Evolutionary conservation across 1,284 basidiomycete genomes (phyloP).

Genomic region (Chondrostereum purpureum): DNA sequence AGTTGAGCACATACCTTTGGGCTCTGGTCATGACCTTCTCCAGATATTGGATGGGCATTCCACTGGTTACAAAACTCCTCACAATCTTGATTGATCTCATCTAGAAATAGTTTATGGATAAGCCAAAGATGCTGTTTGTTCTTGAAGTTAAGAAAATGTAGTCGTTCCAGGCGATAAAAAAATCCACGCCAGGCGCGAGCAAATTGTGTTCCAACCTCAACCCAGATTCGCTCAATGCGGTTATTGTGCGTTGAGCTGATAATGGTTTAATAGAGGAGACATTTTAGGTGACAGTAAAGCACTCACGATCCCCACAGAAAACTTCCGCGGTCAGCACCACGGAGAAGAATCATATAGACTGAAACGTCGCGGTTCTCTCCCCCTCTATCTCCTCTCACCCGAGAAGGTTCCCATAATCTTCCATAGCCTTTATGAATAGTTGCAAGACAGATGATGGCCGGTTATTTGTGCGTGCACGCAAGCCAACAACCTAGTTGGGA

Average conservation of each 20-base stretch:
- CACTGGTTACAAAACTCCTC: constrained; percentile 21
- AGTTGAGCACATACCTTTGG: not conserved
- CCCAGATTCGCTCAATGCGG: constrained; percentile 12
- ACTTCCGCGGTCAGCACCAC: constrained; percentile 20
- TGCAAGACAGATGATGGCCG: constrained; percentile 29
- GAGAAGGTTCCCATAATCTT: constrained; percentile 25
- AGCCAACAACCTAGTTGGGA: constrained; percentile 23
- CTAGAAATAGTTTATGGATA: constrained; percentile 25
- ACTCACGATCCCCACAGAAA: constrained; percentile 31
- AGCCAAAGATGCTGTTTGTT: constrained; percentile 26
- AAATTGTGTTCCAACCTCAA: constrained; percentile 9
- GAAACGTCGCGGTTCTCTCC: constrained; percentile 28
- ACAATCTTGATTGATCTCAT: constrained; percentile 24
- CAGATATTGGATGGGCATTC: constrained; percentile 23
- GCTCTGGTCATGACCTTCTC: constrained; percentile 6
- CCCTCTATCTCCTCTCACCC: constrained; percentile 32
- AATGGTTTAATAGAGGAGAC: no score
- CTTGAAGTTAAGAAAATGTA: constrained; percentile 9
- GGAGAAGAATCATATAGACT: constrained; percentile 21
- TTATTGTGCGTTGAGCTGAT: constrained; percentile 8
- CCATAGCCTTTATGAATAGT: constrained; percentile 25
- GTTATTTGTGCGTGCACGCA: constrained; percentile 33
- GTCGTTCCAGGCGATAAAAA: constrained; percentile 3
- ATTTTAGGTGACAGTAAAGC: no score
- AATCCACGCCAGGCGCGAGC: constrained; percentile 5